Percentiles rank a stretch among this genome's conserved stretches.
Conservation (phyloP, 768 basidiomycete genomes). For the Tulasnella sp. region DNA sequence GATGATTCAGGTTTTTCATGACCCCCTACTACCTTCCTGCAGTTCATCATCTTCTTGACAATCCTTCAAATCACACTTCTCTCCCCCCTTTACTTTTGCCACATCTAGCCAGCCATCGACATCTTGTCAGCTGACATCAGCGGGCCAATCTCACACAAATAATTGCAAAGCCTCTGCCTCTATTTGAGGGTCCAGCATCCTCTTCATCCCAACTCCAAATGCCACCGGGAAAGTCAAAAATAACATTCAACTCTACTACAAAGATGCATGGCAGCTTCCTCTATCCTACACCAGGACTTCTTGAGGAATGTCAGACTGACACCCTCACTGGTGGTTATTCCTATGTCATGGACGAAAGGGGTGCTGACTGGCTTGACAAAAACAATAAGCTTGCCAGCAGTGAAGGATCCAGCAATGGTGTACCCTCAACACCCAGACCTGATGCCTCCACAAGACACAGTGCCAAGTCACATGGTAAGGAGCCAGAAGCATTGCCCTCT, state of each 20-base stretch:
- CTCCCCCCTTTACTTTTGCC: too few relatives aligned
- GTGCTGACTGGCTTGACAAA: slow-evolving; percentile 86
- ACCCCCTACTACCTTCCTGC: too few relatives aligned
- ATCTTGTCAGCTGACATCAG: too few relatives aligned
- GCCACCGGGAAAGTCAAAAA: slow-evolving; percentile 66
- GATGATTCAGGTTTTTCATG: too few relatives aligned
- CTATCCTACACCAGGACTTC: slow-evolving; percentile 66
- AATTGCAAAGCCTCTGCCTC: too few relatives aligned
- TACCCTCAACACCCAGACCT: too few relatives aligned
- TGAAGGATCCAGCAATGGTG: slow-evolving; percentile 71
- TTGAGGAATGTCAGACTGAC: slow-evolving; percentile 55
- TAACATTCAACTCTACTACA: slow-evolving; percentile 63
- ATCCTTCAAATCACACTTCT: too few relatives aligned
- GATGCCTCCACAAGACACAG: slow-evolving; percentile 49
- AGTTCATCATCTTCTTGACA: too few relatives aligned
- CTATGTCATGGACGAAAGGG: slow-evolving; percentile 95
- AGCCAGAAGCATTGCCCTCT: slow-evolving; percentile 31
- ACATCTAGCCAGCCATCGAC: too few relatives aligned
- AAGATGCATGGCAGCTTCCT: slow-evolving; percentile 62
- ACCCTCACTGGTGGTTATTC: slow-evolving; percentile 62
- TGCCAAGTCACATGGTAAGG: slow-evolving; percentile 74
- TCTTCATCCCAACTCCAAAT: slow-evolving; percentile 94
- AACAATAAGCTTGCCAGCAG: slow-evolving; percentile 78
- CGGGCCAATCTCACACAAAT: too few relatives aligned
- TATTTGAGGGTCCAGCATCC: too few relatives aligned